A percentile compares a stretch with the other conserved stretches of the same genome.
Conservation (phyloP, 306 rosid genomes). For the Albizia julibrissin region DNA sequence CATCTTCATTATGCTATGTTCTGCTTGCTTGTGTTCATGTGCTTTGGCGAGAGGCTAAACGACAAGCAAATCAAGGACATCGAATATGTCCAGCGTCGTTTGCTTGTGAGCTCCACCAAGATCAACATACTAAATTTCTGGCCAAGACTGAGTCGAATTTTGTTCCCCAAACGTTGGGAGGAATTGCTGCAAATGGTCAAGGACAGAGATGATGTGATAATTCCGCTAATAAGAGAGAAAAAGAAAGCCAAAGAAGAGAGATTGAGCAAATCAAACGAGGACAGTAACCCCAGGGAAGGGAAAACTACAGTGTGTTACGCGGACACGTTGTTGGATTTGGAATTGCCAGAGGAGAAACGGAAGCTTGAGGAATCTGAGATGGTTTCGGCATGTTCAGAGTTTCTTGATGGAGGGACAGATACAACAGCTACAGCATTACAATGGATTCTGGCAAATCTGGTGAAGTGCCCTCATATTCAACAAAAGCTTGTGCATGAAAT, state of each 20-base stretch:
- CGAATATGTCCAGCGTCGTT: not conserved
- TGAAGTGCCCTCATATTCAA: not conserved
- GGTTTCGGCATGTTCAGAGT: not conserved
- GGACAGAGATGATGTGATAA: not conserved
- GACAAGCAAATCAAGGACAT: not conserved
- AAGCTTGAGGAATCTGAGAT: not conserved
- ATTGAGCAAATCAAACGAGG: not conserved
- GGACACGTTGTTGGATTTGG: not conserved
- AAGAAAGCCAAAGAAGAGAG: not conserved
- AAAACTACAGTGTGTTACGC: not conserved
- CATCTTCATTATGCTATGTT: constrained; percentile 6
- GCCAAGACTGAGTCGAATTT: not conserved
- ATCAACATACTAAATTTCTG: not conserved
- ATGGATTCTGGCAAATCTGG: constrained; percentile 16
- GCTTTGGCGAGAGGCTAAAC: not conserved
- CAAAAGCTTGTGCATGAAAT: not conserved
- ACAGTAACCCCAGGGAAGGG: not conserved
- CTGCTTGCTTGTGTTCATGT: constrained; percentile 14
- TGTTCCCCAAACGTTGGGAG: not conserved
- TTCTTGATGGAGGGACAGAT: not conserved
- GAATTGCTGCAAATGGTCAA: not conserved
- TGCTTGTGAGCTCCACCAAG: not conserved
- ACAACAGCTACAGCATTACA: constrained; percentile 1
- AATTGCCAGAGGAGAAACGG: not conserved
- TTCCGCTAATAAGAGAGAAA: not conserved